Conservation (phyloP, 306 rosid genomes). For the Glycyrrhiza uralensis region DNA sequence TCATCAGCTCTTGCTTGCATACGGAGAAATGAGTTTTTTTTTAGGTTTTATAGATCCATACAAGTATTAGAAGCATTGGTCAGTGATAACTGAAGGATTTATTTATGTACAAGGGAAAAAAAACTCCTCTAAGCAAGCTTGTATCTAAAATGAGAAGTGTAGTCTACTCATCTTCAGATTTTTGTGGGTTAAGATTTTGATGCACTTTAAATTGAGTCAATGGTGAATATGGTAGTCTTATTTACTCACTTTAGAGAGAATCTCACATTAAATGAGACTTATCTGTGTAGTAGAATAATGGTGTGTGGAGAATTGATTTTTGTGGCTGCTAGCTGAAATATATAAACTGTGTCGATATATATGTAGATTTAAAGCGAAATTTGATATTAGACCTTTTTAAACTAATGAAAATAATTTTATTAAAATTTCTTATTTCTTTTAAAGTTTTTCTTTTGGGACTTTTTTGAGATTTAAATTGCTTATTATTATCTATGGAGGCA, state of each 20-base stretch:
- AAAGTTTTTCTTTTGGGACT: too few species aligned
- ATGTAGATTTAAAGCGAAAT: too few species aligned
- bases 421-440: too few species aligned
- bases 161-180: not conserved
- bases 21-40: conserved; percentile 10
- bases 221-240: not conserved
- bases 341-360: too few species aligned
- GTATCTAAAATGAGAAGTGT: not conserved
- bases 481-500: too few species aligned
- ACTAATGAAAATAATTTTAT: too few species aligned
- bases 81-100: not conserved
- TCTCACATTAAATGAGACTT: too few species aligned
- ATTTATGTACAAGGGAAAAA: not conserved
- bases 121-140: not conserved
- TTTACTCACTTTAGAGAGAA: not conserved
- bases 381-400: too few species aligned
- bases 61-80: conserved; percentile 8
- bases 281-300: not conserved
- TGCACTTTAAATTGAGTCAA: not conserved
- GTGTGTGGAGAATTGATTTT: not conserved
- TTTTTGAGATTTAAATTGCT: too few species aligned
- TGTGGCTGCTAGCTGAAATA: too few species aligned
- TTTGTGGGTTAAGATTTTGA: not conserved
- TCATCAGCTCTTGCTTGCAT: conserved; percentile 6
- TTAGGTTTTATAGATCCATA: not conserved